phyloP scores from a whole-genome alignment of 208 protist genomes.

The Trypanosomatidae sp. region DNA sequence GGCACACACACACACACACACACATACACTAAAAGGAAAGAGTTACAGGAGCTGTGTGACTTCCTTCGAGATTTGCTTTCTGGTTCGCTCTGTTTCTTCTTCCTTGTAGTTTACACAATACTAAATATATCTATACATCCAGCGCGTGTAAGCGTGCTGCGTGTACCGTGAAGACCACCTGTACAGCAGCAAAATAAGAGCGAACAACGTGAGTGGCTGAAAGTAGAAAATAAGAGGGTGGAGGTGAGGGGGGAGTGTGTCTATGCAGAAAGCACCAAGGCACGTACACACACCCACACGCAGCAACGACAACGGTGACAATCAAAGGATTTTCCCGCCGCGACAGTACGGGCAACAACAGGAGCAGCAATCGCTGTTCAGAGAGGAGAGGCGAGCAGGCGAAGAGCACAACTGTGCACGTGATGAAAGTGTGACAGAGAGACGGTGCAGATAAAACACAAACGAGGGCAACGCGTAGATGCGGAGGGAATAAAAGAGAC shows the following conservation, averaged over 20 bases:
- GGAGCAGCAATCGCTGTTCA: not conserved
- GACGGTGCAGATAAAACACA: not conserved
- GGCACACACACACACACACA: not conserved
- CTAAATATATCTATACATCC: not conserved
- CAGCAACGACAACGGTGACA: not conserved
- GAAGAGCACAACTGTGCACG: not conserved
- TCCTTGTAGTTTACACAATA: not conserved
- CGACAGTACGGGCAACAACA: not conserved
- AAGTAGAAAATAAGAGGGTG: not conserved
- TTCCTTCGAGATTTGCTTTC: not conserved
- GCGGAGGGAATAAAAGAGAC: not conserved
- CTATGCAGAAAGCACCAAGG: not conserved
- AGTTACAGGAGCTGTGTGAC: not conserved
- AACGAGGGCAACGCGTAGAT: not conserved
- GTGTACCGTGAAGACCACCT: not conserved
- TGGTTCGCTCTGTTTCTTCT: not conserved
- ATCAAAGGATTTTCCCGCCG: not conserved
- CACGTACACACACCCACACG: slow-evolving; percentile 5
- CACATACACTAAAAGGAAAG: not conserved
- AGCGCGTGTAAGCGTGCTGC: not conserved
- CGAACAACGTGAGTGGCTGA: not conserved
- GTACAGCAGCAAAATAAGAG: not conserved
- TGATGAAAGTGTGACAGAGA: not conserved
- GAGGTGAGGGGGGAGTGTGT: not conserved
- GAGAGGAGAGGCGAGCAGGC: not conserved